Evolutionary conservation across 2,329 filamentous ascomycete species (phyloP), one percentile per base, ranked within the genome.

Genomic region (Malbranchea cinnamomea): DNA sequence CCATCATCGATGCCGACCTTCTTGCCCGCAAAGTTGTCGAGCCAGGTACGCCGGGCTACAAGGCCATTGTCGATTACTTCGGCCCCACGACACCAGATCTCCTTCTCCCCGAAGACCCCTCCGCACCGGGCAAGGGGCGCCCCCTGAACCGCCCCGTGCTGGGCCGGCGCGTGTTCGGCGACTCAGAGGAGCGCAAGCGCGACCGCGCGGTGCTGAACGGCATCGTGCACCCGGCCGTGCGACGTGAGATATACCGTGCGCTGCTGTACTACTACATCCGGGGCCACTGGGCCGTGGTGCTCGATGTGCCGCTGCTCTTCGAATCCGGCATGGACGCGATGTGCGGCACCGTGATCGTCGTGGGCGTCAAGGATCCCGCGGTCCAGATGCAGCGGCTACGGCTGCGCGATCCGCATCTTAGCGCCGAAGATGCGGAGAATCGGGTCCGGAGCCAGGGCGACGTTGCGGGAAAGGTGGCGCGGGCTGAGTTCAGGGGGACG

Each of bases 21-120:
- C 68, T 95, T 37, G 87, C 89, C 27, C 84, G 87, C 44, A 71
- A 89, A 53, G 89, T 95, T 36, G 87, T 98, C 52, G 83, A 92
- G 53, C 89, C 89, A 1, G 89, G 89, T 16, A 92, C 82, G 4
- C 50, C 68, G 8, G 87, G 79, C 43, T 94, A 95, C 64, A 62
- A 68, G 28, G 73, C 77, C 37, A 93, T 98, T 41, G 69, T 95
- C 23, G 57, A 66, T 12, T 65, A 93, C 56, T 98, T 98, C 53
- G 69, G 67, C 1, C 67, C 82, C 16, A 79, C 70, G 3, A 94
- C 85, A 0, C 84, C 87, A 0, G 84, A 94, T 35, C 70, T 98
- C 1, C 71, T 95, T 0, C 66, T 85, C 2, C 67, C 74, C 0
- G 47, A 65, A 1, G 47, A 49, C 30, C n/a, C n/a, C n/a, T n/a